These are phyloP conservation scores for Tolypocladium pustulatum DNA, from an alignment of 2,329 filamentous ascomycete genomes.

Conservation along the genomic window DNA sequence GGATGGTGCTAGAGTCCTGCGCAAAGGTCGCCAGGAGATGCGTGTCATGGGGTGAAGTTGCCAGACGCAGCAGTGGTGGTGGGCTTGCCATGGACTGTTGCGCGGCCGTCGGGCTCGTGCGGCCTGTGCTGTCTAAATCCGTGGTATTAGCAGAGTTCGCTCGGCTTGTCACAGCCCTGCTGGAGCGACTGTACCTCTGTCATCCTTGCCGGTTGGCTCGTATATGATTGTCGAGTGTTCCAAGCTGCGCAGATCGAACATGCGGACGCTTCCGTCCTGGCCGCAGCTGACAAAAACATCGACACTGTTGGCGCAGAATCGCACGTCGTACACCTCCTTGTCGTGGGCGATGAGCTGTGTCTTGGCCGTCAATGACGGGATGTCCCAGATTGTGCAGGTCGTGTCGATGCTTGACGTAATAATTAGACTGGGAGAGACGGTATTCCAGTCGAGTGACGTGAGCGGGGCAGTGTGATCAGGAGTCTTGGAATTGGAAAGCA, in stretches of 20 bases:
- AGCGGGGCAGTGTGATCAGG: slow-evolving; percentile 95
- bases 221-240: slow-evolving; percentile 99
- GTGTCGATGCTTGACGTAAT: slow-evolving; percentile 99
- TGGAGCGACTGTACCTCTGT: slow-evolving; percentile 44
- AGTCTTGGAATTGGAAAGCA: slow-evolving; percentile 95
- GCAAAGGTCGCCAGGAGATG: slow-evolving; percentile 97
- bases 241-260: slow-evolving; percentile 94
- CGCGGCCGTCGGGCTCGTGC: slow-evolving; percentile 63
- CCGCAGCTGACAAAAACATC: slow-evolving; percentile 98
- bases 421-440: slow-evolving; percentile 89
- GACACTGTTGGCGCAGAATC: slow-evolving; percentile 96
- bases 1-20: slow-evolving; percentile 81
- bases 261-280: slow-evolving; percentile 92
- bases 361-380: slow-evolving; percentile 93
- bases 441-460: slow-evolving; percentile 97
- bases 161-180: neutral
- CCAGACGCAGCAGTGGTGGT: slow-evolving; percentile 67
- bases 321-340: slow-evolving; percentile 97
- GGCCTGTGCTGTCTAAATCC: slow-evolving; percentile 44
- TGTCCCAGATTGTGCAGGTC: slow-evolving; percentile 99
- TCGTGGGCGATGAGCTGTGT: slow-evolving; percentile 97
- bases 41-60: slow-evolving; percentile 88
- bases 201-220: slow-evolving; percentile 83
- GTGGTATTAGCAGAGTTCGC: slow-evolving; percentile 8
- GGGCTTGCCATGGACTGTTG: slow-evolving; percentile 70